Evolutionary conservation across 306 rosid species (phyloP), one percentile per base, ranked within the genome.

Genomic region (Cicer cuneatum): DNA sequence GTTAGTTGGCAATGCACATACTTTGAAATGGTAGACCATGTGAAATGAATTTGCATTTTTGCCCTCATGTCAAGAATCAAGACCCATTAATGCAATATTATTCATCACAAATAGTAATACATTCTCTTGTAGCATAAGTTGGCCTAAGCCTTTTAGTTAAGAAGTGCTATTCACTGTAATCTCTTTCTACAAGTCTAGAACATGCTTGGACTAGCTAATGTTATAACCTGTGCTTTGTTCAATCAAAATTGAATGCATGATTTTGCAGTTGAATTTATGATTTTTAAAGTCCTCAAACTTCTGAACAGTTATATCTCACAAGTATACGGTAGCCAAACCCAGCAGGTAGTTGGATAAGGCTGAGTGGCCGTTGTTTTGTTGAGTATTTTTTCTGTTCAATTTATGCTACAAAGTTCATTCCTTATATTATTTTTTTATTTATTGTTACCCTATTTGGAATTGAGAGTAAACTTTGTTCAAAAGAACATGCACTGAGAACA

Each of bases 231-330:
- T 46, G 19, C 11, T 16, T 4, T 73, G 29, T 43, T 24, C 16
- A n/a, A 47, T 18, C 49, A 37, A n/a, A n/a, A 74, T 62, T 35
- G 57, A 49, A 48, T 12, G n/a, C 62, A 48, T 62, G 52, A 40
- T 61, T 73, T 59, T 43, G 59, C 19, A 0, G 18, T 9, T 73
- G n/a, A 15, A 29, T 59, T 7, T 3, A 45, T 15, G 19, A 29
- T n/a, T 59, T 72, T 73, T n/a, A 10, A 57, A 57, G 7, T 21
- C 57, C 54, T 57, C 56, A 58, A 72, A 73, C 58, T 29, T 18
- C n/a, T 12, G 29, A 58, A 43, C 24, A 24, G 57, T n/a, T 43
- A 21, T 13, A 42, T 7, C 21, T 10, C 42, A 5, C 5, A 16
- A 19, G 24, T 71, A 41, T 71, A 71, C 11, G 10, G 29, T 53